A percentile compares a stretch with the other conserved stretches of the same genome.
Conservation (phyloP, 2,329 filamentous ascomycete genomes). For the Pseudodiploospora longispora region DNA sequence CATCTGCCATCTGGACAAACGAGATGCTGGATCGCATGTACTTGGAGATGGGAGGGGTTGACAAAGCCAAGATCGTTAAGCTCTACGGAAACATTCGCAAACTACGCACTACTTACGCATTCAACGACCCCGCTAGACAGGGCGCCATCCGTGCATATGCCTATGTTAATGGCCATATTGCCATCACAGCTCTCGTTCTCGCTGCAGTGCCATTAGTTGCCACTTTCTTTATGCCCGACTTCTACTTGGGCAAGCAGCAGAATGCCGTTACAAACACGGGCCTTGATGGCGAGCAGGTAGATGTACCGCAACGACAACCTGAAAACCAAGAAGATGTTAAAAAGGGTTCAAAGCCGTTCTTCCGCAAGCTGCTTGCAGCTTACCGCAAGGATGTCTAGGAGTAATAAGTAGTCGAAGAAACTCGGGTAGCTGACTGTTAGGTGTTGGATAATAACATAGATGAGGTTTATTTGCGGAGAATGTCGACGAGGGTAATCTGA, state of each 20-base stretch:
- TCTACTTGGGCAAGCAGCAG: slow-evolving; percentile 26
- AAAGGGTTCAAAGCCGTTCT: background rate
- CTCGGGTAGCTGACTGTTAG: too few relatives aligned
- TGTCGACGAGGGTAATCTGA: too few relatives aligned
- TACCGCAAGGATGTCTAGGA: too few relatives aligned
- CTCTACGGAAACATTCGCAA: slow-evolving; percentile 28
- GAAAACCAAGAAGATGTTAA: background rate
- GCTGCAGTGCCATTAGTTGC: slow-evolving; percentile 23
- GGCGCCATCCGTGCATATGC: slow-evolving; percentile 30
- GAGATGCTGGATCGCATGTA: slow-evolving; percentile 14
- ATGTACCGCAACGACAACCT: slow-evolving; percentile 12
- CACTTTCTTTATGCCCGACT: slow-evolving; percentile 33
- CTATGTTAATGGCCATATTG: slow-evolving; percentile 27
- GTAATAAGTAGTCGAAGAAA: too few relatives aligned
- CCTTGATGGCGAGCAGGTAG: slow-evolving; percentile 20
- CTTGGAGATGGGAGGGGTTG: slow-evolving; percentile 19
- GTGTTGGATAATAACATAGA: too few relatives aligned
- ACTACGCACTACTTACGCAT: slow-evolving; percentile 24
- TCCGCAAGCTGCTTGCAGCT: too few relatives aligned
- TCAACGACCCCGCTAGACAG: slow-evolving; percentile 25
- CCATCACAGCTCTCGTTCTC: slow-evolving; percentile 21
- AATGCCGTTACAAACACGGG: slow-evolving; percentile 26
- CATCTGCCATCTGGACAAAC: slow-evolving; percentile 35
- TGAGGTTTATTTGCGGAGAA: too few relatives aligned
- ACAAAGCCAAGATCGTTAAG: slow-evolving; percentile 14